These are phyloP conservation scores for Lactifluus subvellereus DNA, from an alignment of 768 basidiomycete genomes.

Conservation along the genomic window DNA sequence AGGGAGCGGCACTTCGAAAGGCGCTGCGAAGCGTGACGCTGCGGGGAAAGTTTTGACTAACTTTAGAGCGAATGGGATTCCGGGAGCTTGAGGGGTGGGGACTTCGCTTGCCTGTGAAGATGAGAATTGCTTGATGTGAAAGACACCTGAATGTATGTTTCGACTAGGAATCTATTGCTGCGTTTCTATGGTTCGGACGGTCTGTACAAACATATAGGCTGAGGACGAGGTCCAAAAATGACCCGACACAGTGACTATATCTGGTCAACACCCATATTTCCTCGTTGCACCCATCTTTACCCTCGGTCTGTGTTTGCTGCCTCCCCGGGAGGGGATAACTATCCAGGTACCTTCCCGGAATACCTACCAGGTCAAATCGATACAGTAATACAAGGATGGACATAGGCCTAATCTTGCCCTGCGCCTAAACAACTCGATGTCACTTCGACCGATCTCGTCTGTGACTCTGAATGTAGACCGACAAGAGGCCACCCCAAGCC, in stretches of 20 bases:
- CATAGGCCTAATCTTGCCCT: slow-evolving; percentile 26
- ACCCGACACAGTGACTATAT: too few species aligned
- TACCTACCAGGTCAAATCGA: slow-evolving; percentile 25
- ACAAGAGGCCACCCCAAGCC: slow-evolving; percentile 21
- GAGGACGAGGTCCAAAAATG: background rate
- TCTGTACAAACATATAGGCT: background rate
- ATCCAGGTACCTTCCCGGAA: slow-evolving; percentile 21
- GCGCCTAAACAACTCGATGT: slow-evolving; percentile 22
- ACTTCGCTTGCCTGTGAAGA: background rate
- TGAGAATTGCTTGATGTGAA: background rate
- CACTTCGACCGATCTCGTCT: slow-evolving; percentile 7
- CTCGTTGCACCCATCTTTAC: background rate
- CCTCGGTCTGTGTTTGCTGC: background rate
- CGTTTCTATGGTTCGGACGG: background rate
- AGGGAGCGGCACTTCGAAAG: background rate
- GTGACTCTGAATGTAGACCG: slow-evolving; percentile 16
- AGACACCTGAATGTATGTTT: background rate
- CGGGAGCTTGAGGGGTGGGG: background rate
- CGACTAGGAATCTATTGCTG: background rate
- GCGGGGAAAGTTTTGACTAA: background rate
- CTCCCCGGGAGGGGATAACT: background rate
- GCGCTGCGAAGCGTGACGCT: background rate
- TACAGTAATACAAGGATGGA: slow-evolving; percentile 24
- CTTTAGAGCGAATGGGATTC: background rate
- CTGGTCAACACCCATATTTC: background rate